phyloP scores from a whole-genome alignment of 768 basidiomycete species.

The Suillus clintonianus region DNA sequence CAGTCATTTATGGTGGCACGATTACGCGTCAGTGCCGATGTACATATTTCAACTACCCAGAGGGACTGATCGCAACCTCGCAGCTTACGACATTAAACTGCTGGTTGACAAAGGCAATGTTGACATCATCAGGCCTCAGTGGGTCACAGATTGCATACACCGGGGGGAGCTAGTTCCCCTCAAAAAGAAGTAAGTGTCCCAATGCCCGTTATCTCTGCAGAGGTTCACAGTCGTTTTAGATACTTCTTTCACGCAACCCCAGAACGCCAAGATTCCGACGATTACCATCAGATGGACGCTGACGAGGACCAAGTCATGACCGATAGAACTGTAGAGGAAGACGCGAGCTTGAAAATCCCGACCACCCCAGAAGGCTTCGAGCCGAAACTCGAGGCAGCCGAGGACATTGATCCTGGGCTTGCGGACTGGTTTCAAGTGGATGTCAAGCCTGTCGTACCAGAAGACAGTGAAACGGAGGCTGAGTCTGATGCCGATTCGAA shows the following conservation, averaged over 20 bases:
- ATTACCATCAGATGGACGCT: constrained; percentile 48
- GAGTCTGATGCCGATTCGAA: constrained; percentile 72
- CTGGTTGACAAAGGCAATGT: constrained; percentile 69
- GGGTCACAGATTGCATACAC: constrained; percentile 80
- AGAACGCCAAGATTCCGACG: constrained; percentile 47
- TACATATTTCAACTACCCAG: not conserved
- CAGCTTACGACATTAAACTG: constrained; percentile 72
- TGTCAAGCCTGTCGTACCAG: constrained; percentile 24
- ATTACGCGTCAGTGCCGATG: constrained; percentile 56
- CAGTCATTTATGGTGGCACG: constrained; percentile 70
- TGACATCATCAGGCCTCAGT: constrained; percentile 78
- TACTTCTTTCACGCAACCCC: constrained; percentile 80
- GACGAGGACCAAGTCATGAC: constrained; percentile 31
- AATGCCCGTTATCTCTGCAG: not conserved
- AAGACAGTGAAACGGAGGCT: constrained; percentile 47
- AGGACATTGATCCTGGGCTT: constrained; percentile 48
- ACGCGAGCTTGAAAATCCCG: constrained; percentile 3
- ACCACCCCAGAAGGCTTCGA: constrained; percentile 5
- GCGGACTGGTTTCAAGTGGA: constrained; percentile 67
- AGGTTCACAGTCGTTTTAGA: constrained; percentile 35
- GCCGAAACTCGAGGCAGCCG: constrained; percentile 27
- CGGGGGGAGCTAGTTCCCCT: constrained; percentile 58
- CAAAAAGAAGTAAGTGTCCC: constrained; percentile 57
- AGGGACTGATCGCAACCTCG: not conserved
- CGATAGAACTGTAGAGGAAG: constrained; percentile 20